phyloP scores from a whole-genome alignment of 306 rosid genomes.

The Benincasa hispida region DNA sequence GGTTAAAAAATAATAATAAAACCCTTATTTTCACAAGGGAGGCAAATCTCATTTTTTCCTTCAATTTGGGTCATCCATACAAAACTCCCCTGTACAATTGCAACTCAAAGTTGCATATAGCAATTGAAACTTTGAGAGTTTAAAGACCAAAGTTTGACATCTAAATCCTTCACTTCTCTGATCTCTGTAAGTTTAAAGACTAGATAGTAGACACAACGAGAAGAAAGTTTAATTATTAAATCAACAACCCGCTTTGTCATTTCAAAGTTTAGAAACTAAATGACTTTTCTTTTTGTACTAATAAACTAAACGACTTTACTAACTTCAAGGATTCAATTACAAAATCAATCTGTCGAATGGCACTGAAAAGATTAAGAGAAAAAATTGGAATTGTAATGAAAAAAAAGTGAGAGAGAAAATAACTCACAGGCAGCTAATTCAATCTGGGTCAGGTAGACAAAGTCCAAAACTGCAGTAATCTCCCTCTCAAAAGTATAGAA shows the following conservation, averaged over 20 bases:
- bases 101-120: background rate
- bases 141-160: too few relatives aligned
- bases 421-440: constrained; percentile 90
- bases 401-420: background rate
- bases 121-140: too few relatives aligned
- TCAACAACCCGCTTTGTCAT: background rate
- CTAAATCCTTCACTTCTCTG: background rate
- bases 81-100: too few relatives aligned
- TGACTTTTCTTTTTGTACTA: too few relatives aligned
- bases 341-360: background rate
- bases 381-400: background rate
- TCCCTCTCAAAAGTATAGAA: constrained; percentile 66
- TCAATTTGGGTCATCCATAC: too few relatives aligned
- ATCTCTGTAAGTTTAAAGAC: too few relatives aligned
- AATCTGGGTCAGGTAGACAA: constrained; percentile 79
- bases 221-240: too few relatives aligned
- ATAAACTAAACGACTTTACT: background rate
- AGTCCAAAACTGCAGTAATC: constrained; percentile 59
- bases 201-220: too few relatives aligned
- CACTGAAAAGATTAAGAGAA: background rate
- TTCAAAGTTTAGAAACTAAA: background rate
- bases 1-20: too few relatives aligned
- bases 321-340: background rate
- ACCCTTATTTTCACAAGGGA: too few relatives aligned
- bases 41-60: too few relatives aligned